Conservation (phyloP, 768 basidiomycete species). For the Mycena albidolilacea region DNA sequence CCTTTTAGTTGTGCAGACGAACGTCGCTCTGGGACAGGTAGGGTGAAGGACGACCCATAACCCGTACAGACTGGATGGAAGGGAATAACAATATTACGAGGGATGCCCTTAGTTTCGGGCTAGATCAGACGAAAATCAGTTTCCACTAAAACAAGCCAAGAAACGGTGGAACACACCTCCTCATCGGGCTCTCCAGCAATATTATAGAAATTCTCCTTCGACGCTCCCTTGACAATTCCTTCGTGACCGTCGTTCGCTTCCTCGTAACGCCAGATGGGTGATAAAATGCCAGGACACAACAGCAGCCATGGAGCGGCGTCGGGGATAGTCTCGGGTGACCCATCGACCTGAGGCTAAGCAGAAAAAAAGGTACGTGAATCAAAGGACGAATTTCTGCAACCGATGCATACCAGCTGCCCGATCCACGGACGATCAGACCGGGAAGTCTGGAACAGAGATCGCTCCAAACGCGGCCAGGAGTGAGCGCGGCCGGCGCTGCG, state of each 20-base stretch:
- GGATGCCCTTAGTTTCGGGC: slow-evolving; percentile 5
- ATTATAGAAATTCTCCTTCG: slow-evolving; percentile 6
- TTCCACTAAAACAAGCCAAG: slow-evolving; percentile 1
- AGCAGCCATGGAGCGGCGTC: slow-evolving; percentile 3
- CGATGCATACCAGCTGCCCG: slow-evolving; percentile 5
- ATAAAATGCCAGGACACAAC: neutral
- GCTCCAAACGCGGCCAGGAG: no score
- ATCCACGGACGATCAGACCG: slow-evolving; percentile 3
- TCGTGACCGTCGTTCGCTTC: slow-evolving; percentile 5
- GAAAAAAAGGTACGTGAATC: neutral
- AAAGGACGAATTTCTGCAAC: neutral
- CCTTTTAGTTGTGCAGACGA: neutral
- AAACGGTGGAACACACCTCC: neutral
- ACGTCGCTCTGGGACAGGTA: slow-evolving; percentile 3
- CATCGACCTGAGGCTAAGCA: slow-evolving; percentile 3
- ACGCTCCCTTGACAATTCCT: slow-evolving; percentile 6
- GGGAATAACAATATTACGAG: neutral
- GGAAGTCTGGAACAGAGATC: slow-evolving; percentile 6
- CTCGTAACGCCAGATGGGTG: slow-evolving; percentile 3
- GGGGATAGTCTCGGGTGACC: slow-evolving; percentile 6
- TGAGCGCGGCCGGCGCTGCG: no score
- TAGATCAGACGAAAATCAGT: slow-evolving; percentile 6
- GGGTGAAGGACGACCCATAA: no score
- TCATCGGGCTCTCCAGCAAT: slow-evolving; percentile 1
- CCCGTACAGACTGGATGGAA: neutral